Conservation (phyloP, 2,329 filamentous ascomycete species). For the Ilyonectria mors-panacis region DNA sequence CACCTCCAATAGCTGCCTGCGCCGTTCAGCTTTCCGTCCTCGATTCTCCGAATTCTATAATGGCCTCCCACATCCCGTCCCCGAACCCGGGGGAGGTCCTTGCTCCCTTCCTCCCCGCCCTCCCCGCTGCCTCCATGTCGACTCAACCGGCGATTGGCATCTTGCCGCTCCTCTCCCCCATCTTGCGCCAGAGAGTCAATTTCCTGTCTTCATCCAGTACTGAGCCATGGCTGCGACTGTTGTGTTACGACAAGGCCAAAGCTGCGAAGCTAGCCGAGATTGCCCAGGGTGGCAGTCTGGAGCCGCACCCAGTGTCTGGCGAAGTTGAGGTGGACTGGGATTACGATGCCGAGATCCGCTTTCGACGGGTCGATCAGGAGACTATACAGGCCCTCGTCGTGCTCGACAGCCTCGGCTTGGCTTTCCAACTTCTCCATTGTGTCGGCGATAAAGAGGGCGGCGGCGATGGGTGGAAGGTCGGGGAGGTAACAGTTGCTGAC, state of each 20-base stretch:
- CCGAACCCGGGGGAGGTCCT: slow-evolving; percentile 65
- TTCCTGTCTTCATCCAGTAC: slow-evolving; percentile 72
- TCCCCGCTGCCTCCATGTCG: slow-evolving; percentile 72
- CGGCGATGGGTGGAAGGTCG: slow-evolving; percentile 78
- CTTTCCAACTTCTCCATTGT: slow-evolving; percentile 79
- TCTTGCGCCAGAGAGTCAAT: slow-evolving; percentile 76
- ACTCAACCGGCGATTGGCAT: slow-evolving; percentile 69
- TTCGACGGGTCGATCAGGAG: slow-evolving; percentile 80
- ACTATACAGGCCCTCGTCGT: slow-evolving; percentile 79
- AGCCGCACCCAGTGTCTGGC: slow-evolving; percentile 86
- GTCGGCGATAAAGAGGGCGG: slow-evolving; percentile 73
- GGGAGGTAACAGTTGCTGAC: slow-evolving; percentile 76
- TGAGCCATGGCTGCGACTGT: slow-evolving; percentile 81
- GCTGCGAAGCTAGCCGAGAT: slow-evolving; percentile 72
- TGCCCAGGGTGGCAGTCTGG: slow-evolving; percentile 74
- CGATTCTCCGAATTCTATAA: slow-evolving; percentile 29
- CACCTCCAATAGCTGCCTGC: slow-evolving; percentile 4
- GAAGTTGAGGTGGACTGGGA: slow-evolving; percentile 83
- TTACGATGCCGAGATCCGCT: slow-evolving; percentile 74
- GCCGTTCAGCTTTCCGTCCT: neutral
- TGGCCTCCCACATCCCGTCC: slow-evolving; percentile 54
- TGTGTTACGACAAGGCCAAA: slow-evolving; percentile 76
- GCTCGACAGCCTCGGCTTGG: slow-evolving; percentile 72
- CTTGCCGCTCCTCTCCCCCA: slow-evolving; percentile 74
- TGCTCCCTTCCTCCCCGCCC: slow-evolving; percentile 70